phyloP scores from a whole-genome alignment of 305 asterid genomes.

The Fraxinus dipetala region DNA sequence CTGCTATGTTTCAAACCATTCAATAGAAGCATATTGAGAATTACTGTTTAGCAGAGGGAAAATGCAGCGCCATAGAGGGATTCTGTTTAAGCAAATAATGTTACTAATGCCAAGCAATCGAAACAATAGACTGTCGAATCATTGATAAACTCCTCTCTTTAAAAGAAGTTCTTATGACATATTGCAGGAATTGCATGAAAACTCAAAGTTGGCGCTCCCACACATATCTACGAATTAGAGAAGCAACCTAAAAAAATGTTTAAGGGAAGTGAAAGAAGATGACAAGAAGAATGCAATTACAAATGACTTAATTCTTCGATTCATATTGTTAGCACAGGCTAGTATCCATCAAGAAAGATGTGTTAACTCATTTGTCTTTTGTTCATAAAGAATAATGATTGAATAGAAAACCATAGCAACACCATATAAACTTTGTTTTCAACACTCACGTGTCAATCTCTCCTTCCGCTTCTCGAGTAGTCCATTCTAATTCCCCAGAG shows the following conservation, averaged over 20 bases:
- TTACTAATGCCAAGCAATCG: background rate
- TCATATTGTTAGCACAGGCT: background rate
- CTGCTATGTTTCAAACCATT: background rate
- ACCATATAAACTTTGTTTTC: slow-evolving; percentile 1
- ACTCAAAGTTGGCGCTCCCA: background rate
- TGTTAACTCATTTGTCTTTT: background rate
- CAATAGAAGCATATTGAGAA: background rate
- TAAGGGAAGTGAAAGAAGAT: background rate
- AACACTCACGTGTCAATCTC: slow-evolving; percentile 13
- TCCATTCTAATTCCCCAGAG: slow-evolving; percentile 91
- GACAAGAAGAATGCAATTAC: background rate
- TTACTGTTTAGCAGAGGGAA: background rate
- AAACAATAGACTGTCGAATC: background rate
- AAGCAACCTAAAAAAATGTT: background rate
- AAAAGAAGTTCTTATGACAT: background rate
- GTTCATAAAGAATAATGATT: slow-evolving; percentile 11
- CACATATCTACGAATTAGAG: background rate
- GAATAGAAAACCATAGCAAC: background rate
- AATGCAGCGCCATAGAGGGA: background rate
- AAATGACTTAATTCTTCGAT: background rate
- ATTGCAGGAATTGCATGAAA: background rate
- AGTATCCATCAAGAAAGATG: background rate
- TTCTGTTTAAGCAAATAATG: background rate
- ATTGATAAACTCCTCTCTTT: background rate
- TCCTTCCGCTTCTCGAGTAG: slow-evolving; percentile 55